Evolutionary conservation across 345 rosid genomes (phyloP).

Genomic region (Acer yangbiense): DNA sequence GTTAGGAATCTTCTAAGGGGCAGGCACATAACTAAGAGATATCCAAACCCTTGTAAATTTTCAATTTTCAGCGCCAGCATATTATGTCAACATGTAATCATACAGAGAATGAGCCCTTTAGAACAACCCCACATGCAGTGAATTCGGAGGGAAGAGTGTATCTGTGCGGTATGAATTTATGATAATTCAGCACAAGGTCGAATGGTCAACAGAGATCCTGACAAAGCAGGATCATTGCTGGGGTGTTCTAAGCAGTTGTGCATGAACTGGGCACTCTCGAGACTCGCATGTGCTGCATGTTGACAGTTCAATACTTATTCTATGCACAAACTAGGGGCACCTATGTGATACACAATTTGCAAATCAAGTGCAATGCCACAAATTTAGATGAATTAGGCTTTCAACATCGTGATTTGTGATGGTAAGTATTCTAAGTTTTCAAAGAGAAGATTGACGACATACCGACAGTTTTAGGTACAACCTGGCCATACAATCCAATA

Average conservation of each 20-base stretch:
- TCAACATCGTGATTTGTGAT: neutral
- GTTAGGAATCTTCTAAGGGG: conserved; percentile 23
- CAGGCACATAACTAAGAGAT: neutral
- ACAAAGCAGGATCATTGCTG: neutral
- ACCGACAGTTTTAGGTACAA: conserved; percentile 96
- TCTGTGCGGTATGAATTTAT: neutral
- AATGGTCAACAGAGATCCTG: conserved; percentile 2
- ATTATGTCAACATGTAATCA: neutral
- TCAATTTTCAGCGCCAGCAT: neutral
- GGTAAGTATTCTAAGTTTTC: neutral
- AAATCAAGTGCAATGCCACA: neutral
- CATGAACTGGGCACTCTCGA: neutral
- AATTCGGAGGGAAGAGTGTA: neutral
- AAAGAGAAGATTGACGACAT: conserved; percentile 31
- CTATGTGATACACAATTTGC: neutral
- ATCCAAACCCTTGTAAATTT: neutral
- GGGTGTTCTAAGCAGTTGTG: neutral
- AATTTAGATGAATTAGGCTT: conserved; percentile 9
- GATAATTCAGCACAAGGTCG: neutral
- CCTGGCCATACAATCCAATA: conserved; percentile 86
- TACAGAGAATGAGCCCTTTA: neutral
- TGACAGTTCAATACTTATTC: neutral
- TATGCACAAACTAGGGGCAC: neutral
- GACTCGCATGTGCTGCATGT: neutral
- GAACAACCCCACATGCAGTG: neutral